A percentile compares a stretch with the other conserved stretches of the same genome.
phyloP scores from a whole-genome alignment of 345 rosid species.

The Cochlearia excelsa region DNA sequence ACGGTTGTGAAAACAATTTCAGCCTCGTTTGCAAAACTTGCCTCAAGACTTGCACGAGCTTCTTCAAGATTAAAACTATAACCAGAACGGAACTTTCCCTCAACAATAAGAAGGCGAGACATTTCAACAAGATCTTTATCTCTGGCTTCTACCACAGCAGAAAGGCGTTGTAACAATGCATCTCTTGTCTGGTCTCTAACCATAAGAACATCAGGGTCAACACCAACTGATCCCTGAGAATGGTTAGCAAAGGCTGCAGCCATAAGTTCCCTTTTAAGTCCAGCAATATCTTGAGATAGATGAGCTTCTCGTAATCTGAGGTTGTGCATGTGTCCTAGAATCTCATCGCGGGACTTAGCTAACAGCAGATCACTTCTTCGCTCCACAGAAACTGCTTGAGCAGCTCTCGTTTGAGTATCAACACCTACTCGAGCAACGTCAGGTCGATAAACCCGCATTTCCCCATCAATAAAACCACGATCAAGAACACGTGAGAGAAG shows the following conservation, averaged over 20 bases:
- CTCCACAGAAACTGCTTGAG: conserved; percentile 99
- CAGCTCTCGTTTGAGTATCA: conserved; percentile 95
- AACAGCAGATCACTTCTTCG: conserved; percentile 90
- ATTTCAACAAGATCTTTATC: conserved; percentile 97
- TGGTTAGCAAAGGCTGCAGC: conserved; percentile 71
- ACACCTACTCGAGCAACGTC: conserved; percentile 99
- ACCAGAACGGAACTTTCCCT: conserved; percentile 72
- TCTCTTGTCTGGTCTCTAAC: conserved; percentile 93
- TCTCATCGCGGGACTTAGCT: conserved; percentile 78
- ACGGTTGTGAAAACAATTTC: conserved; percentile 99
- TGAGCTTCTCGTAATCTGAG: conserved; percentile 71
- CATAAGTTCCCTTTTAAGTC: conserved; percentile 70
- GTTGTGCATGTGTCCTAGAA: conserved; percentile 77
- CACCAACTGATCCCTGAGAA: conserved; percentile 96
- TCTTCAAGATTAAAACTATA: conserved; percentile 86
- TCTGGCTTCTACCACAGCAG: conserved; percentile 90
- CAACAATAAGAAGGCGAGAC: conserved; percentile 91
- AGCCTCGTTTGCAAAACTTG: conserved; percentile 98
- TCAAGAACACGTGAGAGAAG: conserved; percentile 96
- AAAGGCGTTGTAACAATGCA: conserved; percentile 76
- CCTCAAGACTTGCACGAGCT: conserved; percentile 95
- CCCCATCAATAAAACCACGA: conserved; percentile 98
- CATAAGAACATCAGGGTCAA: conserved; percentile 90
- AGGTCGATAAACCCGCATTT: conserved; percentile 95
- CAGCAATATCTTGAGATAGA: conserved; percentile 77